phyloP scores from a whole-genome alignment of 768 basidiomycete genomes.

The Boletus rubroflammeus region DNA sequence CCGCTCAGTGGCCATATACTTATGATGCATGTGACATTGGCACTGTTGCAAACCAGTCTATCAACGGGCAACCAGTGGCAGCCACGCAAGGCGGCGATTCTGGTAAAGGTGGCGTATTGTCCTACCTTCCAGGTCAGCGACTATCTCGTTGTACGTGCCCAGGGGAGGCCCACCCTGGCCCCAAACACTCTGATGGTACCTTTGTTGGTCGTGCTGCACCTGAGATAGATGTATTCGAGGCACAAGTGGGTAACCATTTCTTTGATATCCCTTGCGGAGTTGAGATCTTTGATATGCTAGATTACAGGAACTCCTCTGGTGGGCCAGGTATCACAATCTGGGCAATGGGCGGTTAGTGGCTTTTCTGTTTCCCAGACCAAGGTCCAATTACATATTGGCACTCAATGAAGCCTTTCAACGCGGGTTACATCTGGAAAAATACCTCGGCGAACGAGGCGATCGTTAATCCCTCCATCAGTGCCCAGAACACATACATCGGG shows the following conservation, averaged over 20 bases:
- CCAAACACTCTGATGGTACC: slow-evolving; percentile 64
- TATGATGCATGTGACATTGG: slow-evolving; percentile 82
- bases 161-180: slow-evolving; percentile 82
- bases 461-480: slow-evolving; percentile 48
- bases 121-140: slow-evolving; percentile 76
- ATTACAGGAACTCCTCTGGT: slow-evolving; percentile 43
- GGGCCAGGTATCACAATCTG: slow-evolving; percentile 76
- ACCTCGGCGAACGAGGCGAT: slow-evolving; percentile 57
- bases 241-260: slow-evolving; percentile 41
- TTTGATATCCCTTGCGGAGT: slow-evolving; percentile 7
- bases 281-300: slow-evolving; percentile 33
- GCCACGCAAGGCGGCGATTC: slow-evolving; percentile 59
- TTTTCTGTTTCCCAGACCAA: slow-evolving; percentile 4
- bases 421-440: slow-evolving; percentile 66
- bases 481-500: slow-evolving; percentile 64
- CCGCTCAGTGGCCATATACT: slow-evolving; percentile 57
- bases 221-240: slow-evolving; percentile 90
- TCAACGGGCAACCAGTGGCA: slow-evolving; percentile 62
- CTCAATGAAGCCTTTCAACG: slow-evolving; percentile 63
- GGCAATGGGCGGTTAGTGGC: slow-evolving; percentile 70
- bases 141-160: slow-evolving; percentile 84
- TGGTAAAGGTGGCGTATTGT: slow-evolving; percentile 45
- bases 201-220: slow-evolving; percentile 83
- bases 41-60: slow-evolving; percentile 76
- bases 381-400: background rate